phyloP scores from a whole-genome alignment of 129 eudicot genomes.

The Cynara cardunculus region DNA sequence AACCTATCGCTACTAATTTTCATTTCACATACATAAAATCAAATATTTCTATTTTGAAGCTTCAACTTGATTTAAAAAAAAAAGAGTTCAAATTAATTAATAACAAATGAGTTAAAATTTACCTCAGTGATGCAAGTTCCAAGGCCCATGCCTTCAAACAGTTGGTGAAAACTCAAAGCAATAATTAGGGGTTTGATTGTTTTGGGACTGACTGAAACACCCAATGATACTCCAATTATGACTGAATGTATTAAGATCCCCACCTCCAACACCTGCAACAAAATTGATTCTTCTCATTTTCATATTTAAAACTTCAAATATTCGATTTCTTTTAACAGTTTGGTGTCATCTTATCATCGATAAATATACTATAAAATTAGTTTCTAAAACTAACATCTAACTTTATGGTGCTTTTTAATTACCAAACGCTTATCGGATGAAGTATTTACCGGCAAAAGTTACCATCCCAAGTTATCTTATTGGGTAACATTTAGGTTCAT shows the following conservation, averaged over 20 bases:
- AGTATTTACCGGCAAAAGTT: no score
- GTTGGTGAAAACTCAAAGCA: slow-evolving; percentile 51
- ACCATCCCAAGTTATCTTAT: no score
- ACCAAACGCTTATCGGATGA: no score
- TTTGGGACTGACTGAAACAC: slow-evolving; percentile 34
- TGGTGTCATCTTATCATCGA: neutral
- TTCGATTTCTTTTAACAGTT: no score
- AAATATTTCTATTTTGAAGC: no score
- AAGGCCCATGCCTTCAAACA: slow-evolving; percentile 60
- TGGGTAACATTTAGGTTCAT: neutral
- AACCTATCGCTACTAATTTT: no score
- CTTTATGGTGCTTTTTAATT: no score
- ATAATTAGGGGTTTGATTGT: slow-evolving; percentile 48
- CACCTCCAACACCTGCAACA: slow-evolving; percentile 43
- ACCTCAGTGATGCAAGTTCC: slow-evolving; percentile 55
- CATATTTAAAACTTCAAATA: neutral
- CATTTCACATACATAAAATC: no score
- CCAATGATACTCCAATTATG: slow-evolving; percentile 47
- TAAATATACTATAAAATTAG: neutral
- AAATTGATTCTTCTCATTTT: neutral
- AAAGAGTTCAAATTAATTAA: neutral
- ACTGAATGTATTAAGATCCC: slow-evolving; percentile 50
- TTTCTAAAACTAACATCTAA: neutral
- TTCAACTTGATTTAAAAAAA: neutral
- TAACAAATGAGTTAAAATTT: neutral